Evolutionary conservation across 2,329 filamentous ascomycete genomes (phyloP).

Genomic region (Trichoderma cornu-damae): DNA sequence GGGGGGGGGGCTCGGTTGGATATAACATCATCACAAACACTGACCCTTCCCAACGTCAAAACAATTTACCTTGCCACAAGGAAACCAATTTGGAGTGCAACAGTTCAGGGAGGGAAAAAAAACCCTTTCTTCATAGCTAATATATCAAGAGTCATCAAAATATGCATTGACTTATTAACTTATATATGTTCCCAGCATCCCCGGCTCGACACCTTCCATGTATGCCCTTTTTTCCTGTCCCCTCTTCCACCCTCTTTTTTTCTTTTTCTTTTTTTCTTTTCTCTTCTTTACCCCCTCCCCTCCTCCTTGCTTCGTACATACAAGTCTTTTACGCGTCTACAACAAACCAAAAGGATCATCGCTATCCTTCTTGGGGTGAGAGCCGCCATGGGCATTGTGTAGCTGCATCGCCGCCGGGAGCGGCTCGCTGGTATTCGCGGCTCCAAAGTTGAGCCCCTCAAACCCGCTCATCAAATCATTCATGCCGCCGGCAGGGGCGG

Average conservation of each 20-base stretch:
- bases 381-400: slow-evolving; percentile 32
- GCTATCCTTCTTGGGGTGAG: slow-evolving; percentile 50
- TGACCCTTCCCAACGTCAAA: too few species aligned
- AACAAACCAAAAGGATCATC: slow-evolving; percentile 53
- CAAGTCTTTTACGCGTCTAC: slow-evolving; percentile 26
- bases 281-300: neutral
- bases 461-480: slow-evolving; percentile 91
- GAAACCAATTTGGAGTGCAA: too few species aligned
- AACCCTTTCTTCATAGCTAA: slow-evolving; percentile 5
- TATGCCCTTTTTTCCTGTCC: neutral
- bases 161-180: slow-evolving; percentile 12
- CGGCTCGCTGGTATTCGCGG: slow-evolving; percentile 45
- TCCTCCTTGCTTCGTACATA: neutral
- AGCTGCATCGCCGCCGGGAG: slow-evolving; percentile 60
- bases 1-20: too few species aligned
- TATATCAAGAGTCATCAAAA: slow-evolving; percentile 11
- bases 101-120: too few species aligned
- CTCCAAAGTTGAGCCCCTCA: slow-evolving; percentile 67
- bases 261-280: neutral
- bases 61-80: too few species aligned
- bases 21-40: too few species aligned
- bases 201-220: neutral
- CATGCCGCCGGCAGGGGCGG: slow-evolving; percentile 55
- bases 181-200: slow-evolving; percentile 11
- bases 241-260: too few species aligned